These are phyloP conservation scores for Pseudomassariella vexata DNA, from an alignment of 2,329 filamentous ascomycete species.

Conservation along the genomic window DNA sequence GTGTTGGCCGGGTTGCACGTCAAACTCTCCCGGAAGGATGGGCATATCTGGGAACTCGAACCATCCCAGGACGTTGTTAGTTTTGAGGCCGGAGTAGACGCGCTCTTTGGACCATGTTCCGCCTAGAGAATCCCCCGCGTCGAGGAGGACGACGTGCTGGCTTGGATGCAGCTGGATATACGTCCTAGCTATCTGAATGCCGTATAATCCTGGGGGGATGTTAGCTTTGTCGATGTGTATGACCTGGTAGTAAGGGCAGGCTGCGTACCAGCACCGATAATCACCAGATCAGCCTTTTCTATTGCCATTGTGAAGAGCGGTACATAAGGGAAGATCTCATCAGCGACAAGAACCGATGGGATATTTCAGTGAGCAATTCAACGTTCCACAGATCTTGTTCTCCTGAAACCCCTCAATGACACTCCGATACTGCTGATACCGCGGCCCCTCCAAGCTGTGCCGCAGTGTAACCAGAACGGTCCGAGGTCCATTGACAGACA, in stretches of 20 bases:
- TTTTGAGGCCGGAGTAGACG: constrained; percentile 35
- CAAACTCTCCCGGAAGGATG: constrained; percentile 22
- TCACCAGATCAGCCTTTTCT: constrained; percentile 4
- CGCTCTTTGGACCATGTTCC: constrained; percentile 35
- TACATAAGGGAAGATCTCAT: too few relatives aligned
- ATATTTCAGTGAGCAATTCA: too few relatives aligned
- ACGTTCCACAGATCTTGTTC: too few relatives aligned
- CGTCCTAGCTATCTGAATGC: constrained; percentile 40
- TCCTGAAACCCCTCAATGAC: too few relatives aligned
- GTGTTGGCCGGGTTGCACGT: constrained; percentile 41
- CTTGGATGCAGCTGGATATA: constrained; percentile 35
- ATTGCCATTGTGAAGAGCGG: too few relatives aligned
- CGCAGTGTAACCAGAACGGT: too few relatives aligned
- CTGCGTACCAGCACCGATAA: constrained; percentile 4
- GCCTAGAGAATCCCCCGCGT: constrained; percentile 31
- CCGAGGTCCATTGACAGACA: too few relatives aligned
- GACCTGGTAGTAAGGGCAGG: neutral
- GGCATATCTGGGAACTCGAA: constrained; percentile 32
- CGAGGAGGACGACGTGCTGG: constrained; percentile 35
- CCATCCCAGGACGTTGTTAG: constrained; percentile 34
- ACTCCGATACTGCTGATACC: too few relatives aligned
- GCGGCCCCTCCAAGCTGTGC: too few relatives aligned
- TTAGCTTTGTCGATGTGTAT: neutral
- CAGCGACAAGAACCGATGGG: too few relatives aligned
- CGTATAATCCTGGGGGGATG: constrained; percentile 19